Evolutionary conservation across 2,329 filamentous ascomycete species (phyloP), one percentile per base, ranked within the genome.

Genomic region (Camptophora hylomeconis): DNA sequence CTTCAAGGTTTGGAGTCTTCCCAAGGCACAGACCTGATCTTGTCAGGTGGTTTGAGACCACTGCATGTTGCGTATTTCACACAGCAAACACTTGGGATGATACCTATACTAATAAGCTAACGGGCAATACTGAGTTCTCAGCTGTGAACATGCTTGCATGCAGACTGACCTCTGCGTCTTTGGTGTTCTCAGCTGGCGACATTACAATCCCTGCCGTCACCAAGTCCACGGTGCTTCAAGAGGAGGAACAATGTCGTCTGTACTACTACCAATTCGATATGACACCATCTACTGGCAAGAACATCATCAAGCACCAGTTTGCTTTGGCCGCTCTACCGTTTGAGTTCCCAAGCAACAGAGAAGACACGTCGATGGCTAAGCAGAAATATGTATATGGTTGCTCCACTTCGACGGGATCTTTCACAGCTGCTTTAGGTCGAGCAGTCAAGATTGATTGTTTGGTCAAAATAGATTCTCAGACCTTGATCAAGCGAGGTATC

Each of bases 11-110:
- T 38, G 76, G 75, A 0, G 58, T 80, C 2, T 80, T 81, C 37
- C 74, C 75, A 7, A 62, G 76, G 3, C 64, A 68, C 30, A 45
- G 61, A 8, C 74, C 75, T 1, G 47, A 65, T 2, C 52, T 56
- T 1, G 61, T 78, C 3, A 61, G 62, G 7, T 81, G 76, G 75
- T 80, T 76, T 36, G 67, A 76, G 49, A 79, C 75, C 0, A 65
- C 66, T 7, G 61, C 72, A 5, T 80, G 73, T 42, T 72, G 73
- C 41, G 76, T 81, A 24, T 79, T 80, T 37, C 77, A 81, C 42
- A 78, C 75, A 0, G 76, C 73, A 1, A 80, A 79, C 40, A 69
- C 69, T 2, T 82, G 76, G 77, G 72, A 80, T 29, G 61, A 65
- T 3, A 38, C 49, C 2, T 36, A 51, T 10, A 15, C 44, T 2